phyloP scores from a whole-genome alignment of 805 yeast genomes.

The Candida anglica region DNA sequence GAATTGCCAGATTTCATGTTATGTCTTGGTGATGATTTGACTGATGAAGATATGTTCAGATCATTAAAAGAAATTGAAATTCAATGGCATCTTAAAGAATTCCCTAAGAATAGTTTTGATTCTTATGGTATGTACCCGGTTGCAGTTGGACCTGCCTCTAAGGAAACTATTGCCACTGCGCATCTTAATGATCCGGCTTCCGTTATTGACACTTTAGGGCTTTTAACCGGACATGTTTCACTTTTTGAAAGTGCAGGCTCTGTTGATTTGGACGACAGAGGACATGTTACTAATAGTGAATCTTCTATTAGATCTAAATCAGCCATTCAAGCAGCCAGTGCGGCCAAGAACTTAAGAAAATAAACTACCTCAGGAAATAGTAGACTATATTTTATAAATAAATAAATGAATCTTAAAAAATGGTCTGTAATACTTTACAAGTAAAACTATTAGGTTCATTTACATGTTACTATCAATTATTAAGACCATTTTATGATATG shows the following conservation, averaged over 20 bases:
- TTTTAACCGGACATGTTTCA: constrained; percentile 74
- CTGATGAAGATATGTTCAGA: constrained; percentile 97
- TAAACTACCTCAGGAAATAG: too few species aligned
- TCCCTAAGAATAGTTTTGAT: constrained; percentile 43
- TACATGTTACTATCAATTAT: too few species aligned
- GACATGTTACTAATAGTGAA: constrained; percentile 54
- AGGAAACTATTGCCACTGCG: constrained; percentile 78
- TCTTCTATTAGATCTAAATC: constrained; percentile 38
- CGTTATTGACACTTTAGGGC: constrained; percentile 79
- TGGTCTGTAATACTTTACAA: too few species aligned
- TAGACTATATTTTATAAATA: too few species aligned
- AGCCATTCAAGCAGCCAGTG: constrained; percentile 29
- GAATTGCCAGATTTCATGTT: constrained; percentile 77
- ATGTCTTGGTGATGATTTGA: constrained; percentile 92
- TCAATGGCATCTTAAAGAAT: constrained; percentile 42
- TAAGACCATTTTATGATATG: too few species aligned
- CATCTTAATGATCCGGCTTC: constrained; percentile 81
- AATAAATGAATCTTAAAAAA: too few species aligned
- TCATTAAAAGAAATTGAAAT: constrained; percentile 64
- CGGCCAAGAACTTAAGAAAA: constrained; percentile 5
- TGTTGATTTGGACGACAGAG: constrained; percentile 72
- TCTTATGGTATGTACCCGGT: constrained; percentile 73
- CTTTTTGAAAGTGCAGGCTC: constrained; percentile 75
- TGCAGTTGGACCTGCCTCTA: constrained; percentile 90
- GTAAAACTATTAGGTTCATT: too few species aligned